A percentile compares a stretch with the other conserved stretches of the same genome.
Evolutionary conservation across 2,329 filamentous ascomycete genomes (phyloP).

Genomic region (Hymenotorrendiella dingleyae): DNA sequence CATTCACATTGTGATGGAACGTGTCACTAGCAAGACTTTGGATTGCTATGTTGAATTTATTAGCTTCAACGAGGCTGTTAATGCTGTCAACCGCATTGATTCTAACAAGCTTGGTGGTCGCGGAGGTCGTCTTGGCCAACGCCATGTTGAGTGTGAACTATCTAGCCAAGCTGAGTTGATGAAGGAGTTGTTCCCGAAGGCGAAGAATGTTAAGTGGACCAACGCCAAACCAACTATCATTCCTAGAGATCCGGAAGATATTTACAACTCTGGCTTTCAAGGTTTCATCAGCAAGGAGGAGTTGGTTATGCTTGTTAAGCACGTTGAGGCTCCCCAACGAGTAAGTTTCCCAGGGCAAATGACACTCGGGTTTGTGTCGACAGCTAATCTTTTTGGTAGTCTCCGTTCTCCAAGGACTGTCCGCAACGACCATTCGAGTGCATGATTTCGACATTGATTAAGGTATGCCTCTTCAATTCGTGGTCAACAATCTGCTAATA

Average conservation of each 20-base stretch:
- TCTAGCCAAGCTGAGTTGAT: slow-evolving; percentile 52
- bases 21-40: slow-evolving; percentile 55
- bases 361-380: slow-evolving; percentile 5
- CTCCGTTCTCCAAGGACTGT: slow-evolving; percentile 53
- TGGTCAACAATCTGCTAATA: slow-evolving; percentile 10
- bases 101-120: slow-evolving; percentile 34
- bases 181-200: slow-evolving; percentile 55
- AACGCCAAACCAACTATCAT: slow-evolving; percentile 39
- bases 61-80: slow-evolving; percentile 46
- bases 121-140: slow-evolving; percentile 47
- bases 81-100: slow-evolving; percentile 44
- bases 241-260: slow-evolving; percentile 32
- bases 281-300: slow-evolving; percentile 58
- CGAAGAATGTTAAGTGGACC: slow-evolving; percentile 50
- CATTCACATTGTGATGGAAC: slow-evolving; percentile 60
- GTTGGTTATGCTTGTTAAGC: slow-evolving; percentile 57
- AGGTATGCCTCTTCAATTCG: slow-evolving; percentile 19
- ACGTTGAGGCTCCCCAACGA: slow-evolving; percentile 55
- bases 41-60: slow-evolving; percentile 56
- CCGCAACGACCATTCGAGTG: slow-evolving; percentile 61
- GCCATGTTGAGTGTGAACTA: slow-evolving; percentile 50
- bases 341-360: slow-evolving; percentile 38
- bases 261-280: slow-evolving; percentile 47
- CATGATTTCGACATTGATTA: slow-evolving; percentile 50
- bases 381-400: slow-evolving; percentile 41